Evolutionary conservation across 768 basidiomycete species (phyloP), one percentile per base, ranked within the genome.

Genomic region (Mycena epipterygia): DNA sequence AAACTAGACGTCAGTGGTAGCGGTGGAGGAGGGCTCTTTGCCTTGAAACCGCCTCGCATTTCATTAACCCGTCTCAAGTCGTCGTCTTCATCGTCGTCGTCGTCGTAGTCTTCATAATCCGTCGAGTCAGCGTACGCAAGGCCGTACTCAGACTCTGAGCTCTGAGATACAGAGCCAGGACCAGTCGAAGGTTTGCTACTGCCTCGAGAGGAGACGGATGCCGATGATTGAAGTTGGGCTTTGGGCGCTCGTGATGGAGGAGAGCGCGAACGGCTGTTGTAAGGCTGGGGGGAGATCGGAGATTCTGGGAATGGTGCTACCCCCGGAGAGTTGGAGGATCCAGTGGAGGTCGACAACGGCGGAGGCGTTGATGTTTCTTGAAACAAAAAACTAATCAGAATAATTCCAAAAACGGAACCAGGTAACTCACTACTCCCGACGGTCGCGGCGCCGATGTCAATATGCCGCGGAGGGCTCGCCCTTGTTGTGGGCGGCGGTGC

Each of bases 61-160:
- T 72, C 72, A 51, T 73, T 69, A 17, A 27, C 59, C 66, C 63
- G 66, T 65, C 67, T 63, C 52, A 61, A 71, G 52, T 48, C 70
- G 64, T 55, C 59, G 9, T 32, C 75, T 30, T 76, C 73, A 27
- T 77, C 78, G 23, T 79, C 80, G n/a, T 77, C 78, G 23, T 79
- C 80, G 9, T 71, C 60, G 23, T 71, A 49, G 25, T 82, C 82
- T 52, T 86, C 86, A 63, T 84, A 76, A 51, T 86, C 86, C 9
- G 84, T 84, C 21, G 85, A 84, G 62, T 86, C 83, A 5, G 86
- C 87, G 70, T 89, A 89, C 2, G 87, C 87, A 25, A 89, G 79
- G 19, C 86, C 75, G 48, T 83, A 84, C 65, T 88, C 87, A 4
- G 85, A 86, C 21, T 76, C 84, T 3, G 85, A 84, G 32, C 79